phyloP scores from a whole-genome alignment of 169 alveolate genomes.

The Sarcocystis neurona region DNA sequence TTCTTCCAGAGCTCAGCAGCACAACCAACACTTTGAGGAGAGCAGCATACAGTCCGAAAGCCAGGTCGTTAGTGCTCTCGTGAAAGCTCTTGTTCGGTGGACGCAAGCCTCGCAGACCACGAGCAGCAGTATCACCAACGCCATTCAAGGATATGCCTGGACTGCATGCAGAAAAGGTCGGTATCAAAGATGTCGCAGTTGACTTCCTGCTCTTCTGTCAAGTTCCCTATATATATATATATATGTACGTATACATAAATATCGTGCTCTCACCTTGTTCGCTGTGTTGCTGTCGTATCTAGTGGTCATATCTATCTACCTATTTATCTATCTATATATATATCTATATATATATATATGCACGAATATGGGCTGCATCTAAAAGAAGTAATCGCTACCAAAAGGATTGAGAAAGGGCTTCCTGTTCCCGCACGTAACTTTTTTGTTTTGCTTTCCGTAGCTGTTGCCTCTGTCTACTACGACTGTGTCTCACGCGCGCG shows the following conservation, averaged over 20 bases:
- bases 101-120: conserved; percentile 23
- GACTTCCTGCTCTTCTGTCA: background rate
- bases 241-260: background rate
- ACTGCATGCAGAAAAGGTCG: background rate
- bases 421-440: too few relatives aligned
- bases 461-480: too few relatives aligned
- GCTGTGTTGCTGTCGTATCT: background rate
- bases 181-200: background rate
- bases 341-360: too few relatives aligned
- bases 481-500: too few relatives aligned
- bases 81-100: conserved; percentile 10
- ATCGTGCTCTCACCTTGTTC: background rate
- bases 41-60: background rate
- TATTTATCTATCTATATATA: background rate
- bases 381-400: too few relatives aligned
- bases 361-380: background rate
- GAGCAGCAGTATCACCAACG: background rate
- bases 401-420: background rate
- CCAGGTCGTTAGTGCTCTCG: background rate
- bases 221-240: background rate
- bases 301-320: background rate
- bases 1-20: background rate
- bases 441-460: too few relatives aligned
- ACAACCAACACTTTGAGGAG: background rate
- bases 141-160: conserved; percentile 32